Conservation (phyloP, 352 stramenopile genomes). For the Phytophthora tubulina region DNA sequence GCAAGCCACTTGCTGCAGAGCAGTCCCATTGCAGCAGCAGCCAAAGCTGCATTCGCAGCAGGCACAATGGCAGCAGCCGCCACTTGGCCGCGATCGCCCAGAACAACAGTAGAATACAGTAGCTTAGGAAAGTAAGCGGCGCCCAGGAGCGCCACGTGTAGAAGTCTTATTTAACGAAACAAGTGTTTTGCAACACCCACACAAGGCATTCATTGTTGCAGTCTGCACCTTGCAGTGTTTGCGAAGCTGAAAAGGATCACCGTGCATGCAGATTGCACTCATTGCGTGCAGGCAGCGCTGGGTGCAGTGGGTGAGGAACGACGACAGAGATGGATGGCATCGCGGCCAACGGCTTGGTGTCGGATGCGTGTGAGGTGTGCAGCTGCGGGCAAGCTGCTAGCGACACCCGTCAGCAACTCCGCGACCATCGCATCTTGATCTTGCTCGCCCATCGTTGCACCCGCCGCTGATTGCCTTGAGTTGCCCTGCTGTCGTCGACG, state of each 20-base stretch:
- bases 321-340: too few relatives aligned
- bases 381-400: background rate
- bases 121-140: background rate
- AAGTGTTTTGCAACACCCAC: too few relatives aligned
- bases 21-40: background rate
- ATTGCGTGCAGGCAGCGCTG: background rate
- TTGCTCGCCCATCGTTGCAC: slow-evolving; percentile 1
- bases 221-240: too few relatives aligned
- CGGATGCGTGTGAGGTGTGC: slow-evolving; percentile 1
- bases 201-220: too few relatives aligned
- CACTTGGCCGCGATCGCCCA: background rate
- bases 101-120: background rate
- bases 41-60: background rate
- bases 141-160: background rate
- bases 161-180: slow-evolving; percentile 15
- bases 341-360: background rate
- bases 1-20: background rate
- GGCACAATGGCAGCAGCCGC: background rate
- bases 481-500: background rate
- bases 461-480: background rate
- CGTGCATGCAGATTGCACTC: too few relatives aligned
- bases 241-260: too few relatives aligned
- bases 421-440: slow-evolving; percentile 2
- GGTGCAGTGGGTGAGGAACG: background rate
- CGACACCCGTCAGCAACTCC: slow-evolving; percentile 5